Evolutionary conservation across 139 green algal species (phyloP), one percentile per base, ranked within the genome.

Genomic region (Chara braunii): DNA sequence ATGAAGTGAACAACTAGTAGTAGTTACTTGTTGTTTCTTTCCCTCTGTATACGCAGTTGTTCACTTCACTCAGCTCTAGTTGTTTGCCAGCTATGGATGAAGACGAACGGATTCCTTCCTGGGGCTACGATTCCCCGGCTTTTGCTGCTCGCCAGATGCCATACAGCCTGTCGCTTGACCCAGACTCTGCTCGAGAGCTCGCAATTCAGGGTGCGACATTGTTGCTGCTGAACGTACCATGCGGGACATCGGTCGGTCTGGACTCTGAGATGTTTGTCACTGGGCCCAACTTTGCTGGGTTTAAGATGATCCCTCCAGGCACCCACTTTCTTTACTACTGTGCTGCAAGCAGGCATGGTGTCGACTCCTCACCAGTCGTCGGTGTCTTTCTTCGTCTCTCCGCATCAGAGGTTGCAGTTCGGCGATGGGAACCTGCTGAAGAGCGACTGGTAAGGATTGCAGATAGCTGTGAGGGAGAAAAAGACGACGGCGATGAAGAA

Each of bases 281-380:
- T 12, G 89, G 89, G 0, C 81, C 82, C 4, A 80, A 80, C 7
- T 95, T 95, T 70, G 81, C 76, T 23, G 89, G 89, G 30, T 60
- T 95, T 3, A 95, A 95, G 68, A 95, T 95, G 88, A 11, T 95
- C 5, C 88, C 89, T 0, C 88, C 88, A 1, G 89, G 89, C 0
- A 24, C 74, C 0, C 89, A 95, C 59, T 83, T 94, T n/a, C 43
- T 94, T 0, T 85, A 78, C 14, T 89, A 85, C 77, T 78, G 74
- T 33, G 78, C 83, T 8, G 50, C 50, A 14, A 26, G 34, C 50
- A 58, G 12, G 50, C 50, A 58, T 58, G 50, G 50, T 58, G 50
- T 11, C 18, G 40, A 48, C 37, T 28, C 14, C 24, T 28, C 50
- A 14, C 50, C 50, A 51, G 50, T 58, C 14, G 37, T 58, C 37